phyloP scores from a whole-genome alignment of 2,329 filamentous ascomycete species.

The Xylaria multiplex region DNA sequence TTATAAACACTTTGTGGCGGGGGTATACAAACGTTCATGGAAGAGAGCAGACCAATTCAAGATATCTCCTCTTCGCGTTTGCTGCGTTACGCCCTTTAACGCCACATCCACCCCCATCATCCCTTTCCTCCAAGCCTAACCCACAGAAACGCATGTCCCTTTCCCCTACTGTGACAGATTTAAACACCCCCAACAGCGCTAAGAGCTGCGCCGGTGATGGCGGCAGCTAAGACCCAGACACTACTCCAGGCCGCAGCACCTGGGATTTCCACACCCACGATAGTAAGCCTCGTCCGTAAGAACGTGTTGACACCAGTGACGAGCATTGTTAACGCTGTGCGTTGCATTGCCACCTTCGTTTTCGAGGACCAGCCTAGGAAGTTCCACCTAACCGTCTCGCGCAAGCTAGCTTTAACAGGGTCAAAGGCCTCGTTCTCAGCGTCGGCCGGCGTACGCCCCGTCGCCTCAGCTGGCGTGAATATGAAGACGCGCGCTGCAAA shows the following conservation, averaged over 20 bases:
- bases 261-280: constrained; percentile 74
- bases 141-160: neutral
- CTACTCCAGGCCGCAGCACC: constrained; percentile 79
- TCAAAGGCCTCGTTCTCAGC: constrained; percentile 67
- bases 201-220: constrained; percentile 66
- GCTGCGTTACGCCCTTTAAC: constrained; percentile 7
- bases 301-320: constrained; percentile 69
- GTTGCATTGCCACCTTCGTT: constrained; percentile 70
- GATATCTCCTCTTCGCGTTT: constrained; percentile 8
- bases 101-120: neutral
- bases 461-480: constrained; percentile 73
- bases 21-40: constrained; percentile 18
- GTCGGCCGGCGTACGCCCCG: constrained; percentile 60
- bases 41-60: constrained; percentile 7
- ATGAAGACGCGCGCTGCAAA: constrained; percentile 79
- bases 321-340: constrained; percentile 69
- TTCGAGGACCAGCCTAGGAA: constrained; percentile 74
- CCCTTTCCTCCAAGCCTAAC: neutral
- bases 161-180: constrained; percentile 30
- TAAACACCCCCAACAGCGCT: constrained; percentile 63
- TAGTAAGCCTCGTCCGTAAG: constrained; percentile 71
- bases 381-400: constrained; percentile 77
- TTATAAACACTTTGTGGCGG: constrained; percentile 20
- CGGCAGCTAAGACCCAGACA: constrained; percentile 76
- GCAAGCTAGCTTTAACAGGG: constrained; percentile 70